Percentiles rank a stretch among this genome's conserved stretches.
Evolutionary conservation across 768 basidiomycete genomes (phyloP).

Genomic region (Tubosaeta sp.): DNA sequence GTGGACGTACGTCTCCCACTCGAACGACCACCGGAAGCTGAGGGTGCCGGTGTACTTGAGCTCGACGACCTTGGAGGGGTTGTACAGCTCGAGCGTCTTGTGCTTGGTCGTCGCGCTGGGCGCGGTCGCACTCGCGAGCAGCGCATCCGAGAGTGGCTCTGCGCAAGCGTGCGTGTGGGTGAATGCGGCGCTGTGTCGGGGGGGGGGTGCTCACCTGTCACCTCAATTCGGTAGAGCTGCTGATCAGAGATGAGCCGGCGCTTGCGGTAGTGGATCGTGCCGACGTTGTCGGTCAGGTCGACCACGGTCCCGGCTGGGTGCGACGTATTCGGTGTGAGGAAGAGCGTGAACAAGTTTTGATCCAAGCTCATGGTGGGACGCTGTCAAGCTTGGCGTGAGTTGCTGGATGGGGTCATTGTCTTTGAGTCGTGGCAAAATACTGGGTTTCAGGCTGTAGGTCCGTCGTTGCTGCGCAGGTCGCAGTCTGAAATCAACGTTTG

Average conservation of each 20-base stretch:
- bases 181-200: neutral
- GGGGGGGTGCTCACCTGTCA: conserved; percentile 50
- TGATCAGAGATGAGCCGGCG: conserved; percentile 46
- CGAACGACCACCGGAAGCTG: conserved; percentile 73
- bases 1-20: conserved; percentile 73
- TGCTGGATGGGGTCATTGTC: neutral
- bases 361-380: conserved; percentile 65
- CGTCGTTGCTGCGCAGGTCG: neutral
- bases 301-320: conserved; percentile 48
- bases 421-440: neutral
- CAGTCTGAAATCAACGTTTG: neutral
- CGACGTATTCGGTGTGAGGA: conserved; percentile 55
- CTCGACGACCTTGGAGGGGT: conserved; percentile 67
- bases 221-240: conserved; percentile 55
- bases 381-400: neutral
- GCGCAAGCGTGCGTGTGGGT: too few relatives aligned
- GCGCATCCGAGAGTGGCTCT: conserved; percentile 72
- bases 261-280: conserved; percentile 68
- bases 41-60: conserved; percentile 71
- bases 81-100: conserved; percentile 72
- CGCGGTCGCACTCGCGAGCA: conserved; percentile 65
- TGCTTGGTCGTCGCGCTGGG: conserved; percentile 63
- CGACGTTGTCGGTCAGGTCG: conserved; percentile 66
- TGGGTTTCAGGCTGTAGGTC: too few relatives aligned
- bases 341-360: conserved; percentile 80